These are phyloP conservation scores for Sporopachydermia lactativora DNA, from an alignment of 805 yeast species.

Conservation along the genomic window DNA sequence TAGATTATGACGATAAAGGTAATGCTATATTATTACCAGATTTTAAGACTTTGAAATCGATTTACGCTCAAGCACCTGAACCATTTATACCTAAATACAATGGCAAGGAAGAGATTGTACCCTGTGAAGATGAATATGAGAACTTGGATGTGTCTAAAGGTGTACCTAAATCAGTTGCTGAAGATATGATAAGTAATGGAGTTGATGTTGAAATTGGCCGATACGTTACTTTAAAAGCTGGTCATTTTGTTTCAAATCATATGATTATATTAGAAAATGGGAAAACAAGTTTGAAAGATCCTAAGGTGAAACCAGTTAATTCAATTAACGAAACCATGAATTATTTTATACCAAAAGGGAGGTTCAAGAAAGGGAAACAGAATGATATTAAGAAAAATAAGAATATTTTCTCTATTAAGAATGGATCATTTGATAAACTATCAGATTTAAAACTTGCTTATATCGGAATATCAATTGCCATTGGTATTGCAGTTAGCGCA, in stretches of 20 bases:
- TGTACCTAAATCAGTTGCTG: constrained; percentile 19
- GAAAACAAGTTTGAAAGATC: constrained; percentile 3
- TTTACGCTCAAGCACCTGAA: constrained; percentile 1
- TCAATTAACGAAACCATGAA: background rate
- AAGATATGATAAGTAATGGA: constrained; percentile 33
- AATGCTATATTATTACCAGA: constrained; percentile 32
- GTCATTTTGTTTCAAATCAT: constrained; percentile 29
- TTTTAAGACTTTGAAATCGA: constrained; percentile 30
- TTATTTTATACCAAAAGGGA: constrained; percentile 27
- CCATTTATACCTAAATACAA: background rate
- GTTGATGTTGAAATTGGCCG: constrained; percentile 33
- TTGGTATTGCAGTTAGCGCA: no score
- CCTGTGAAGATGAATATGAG: background rate
- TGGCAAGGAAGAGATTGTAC: background rate
- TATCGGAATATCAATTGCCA: background rate
- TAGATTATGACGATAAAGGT: constrained; percentile 32
- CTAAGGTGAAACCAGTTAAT: background rate
- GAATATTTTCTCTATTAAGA: background rate
- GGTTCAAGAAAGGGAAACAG: background rate
- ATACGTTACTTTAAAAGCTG: constrained; percentile 29
- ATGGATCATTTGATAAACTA: background rate
- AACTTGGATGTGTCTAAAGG: background rate
- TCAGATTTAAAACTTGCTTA: background rate
- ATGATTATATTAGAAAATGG: constrained; percentile 33
- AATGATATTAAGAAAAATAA: background rate